Evolutionary conservation across 2,329 filamentous ascomycete genomes (phyloP).

Genomic region (Fusarium ramigenum): DNA sequence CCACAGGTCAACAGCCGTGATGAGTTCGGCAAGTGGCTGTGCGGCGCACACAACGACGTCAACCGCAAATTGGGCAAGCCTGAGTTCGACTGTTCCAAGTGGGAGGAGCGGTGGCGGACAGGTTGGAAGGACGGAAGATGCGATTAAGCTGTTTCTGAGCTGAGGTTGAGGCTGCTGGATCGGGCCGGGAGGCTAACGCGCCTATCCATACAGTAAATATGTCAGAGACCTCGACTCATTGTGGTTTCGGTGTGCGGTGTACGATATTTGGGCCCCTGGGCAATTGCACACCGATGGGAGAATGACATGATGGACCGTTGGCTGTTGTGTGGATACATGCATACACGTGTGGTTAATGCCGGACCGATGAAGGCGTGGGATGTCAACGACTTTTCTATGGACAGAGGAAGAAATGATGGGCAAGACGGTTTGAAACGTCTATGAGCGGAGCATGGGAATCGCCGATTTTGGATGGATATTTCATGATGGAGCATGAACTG

Average conservation of each 20-base stretch:
- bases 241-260: constrained; percentile 32
- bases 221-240: not conserved
- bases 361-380: constrained; percentile 16
- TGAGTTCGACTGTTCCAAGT: constrained; percentile 86
- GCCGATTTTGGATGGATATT: constrained; percentile 8
- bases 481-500: constrained; percentile 4
- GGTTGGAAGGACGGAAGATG: constrained; percentile 80
- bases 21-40: constrained; percentile 85
- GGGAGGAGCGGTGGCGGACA: constrained; percentile 95
- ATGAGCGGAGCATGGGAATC: constrained; percentile 6
- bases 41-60: constrained; percentile 86
- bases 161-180: constrained; percentile 25
- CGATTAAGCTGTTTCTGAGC: constrained; percentile 53
- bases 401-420: constrained; percentile 4
- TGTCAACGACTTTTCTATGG: not conserved
- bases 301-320: constrained; percentile 19
- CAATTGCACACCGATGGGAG: not conserved
- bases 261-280: constrained; percentile 6
- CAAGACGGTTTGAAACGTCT: not conserved
- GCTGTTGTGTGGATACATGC: constrained; percentile 19
- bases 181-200: constrained; percentile 8
- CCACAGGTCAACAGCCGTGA: constrained; percentile 67
- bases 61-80: constrained; percentile 91
- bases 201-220: not conserved
- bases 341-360: constrained; percentile 15